Evolutionary conservation across 352 stramenopile species (phyloP).

Genomic region (Phytophthora lateralis): DNA sequence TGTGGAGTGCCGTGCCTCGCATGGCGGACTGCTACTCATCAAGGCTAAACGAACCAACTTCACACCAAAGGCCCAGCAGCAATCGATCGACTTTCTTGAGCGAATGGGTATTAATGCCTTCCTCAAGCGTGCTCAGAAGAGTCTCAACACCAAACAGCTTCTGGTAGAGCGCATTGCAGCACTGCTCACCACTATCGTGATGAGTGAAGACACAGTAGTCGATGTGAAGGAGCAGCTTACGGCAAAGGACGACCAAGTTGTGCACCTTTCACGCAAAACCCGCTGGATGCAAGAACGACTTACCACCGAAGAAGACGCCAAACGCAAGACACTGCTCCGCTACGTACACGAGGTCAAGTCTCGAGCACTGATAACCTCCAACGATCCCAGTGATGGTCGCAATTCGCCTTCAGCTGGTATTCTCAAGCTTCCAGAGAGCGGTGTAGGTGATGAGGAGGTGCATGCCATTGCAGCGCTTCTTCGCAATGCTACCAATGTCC

Average conservation of each 20-base stretch:
- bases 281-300: constrained; percentile 86
- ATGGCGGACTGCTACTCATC: constrained; percentile 89
- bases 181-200: constrained; percentile 74
- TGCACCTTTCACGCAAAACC: constrained; percentile 72
- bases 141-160: constrained; percentile 92
- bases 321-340: constrained; percentile 93
- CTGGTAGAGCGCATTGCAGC: constrained; percentile 90
- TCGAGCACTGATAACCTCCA: constrained; percentile 30
- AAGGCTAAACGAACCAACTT: constrained; percentile 92
- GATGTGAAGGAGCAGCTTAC: constrained; percentile 57
- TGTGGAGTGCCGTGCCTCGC: constrained; percentile 79
- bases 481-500: constrained; percentile 88
- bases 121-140: constrained; percentile 93
- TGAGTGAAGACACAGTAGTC: constrained; percentile 71
- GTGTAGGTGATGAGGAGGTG: constrained; percentile 95
- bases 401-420: constrained; percentile 23
- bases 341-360: constrained; percentile 96
- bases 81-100: constrained; percentile 90
- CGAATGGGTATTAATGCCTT: constrained; percentile 91
- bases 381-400: constrained; percentile 8
- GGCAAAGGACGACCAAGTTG: constrained; percentile 83
- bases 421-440: constrained; percentile 88
- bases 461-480: constrained; percentile 94
- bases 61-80: constrained; percentile 53
- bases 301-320: constrained; percentile 94